These are phyloP conservation scores for Lentinula sp. DNA, from an alignment of 768 basidiomycete genomes.

Conservation along the genomic window DNA sequence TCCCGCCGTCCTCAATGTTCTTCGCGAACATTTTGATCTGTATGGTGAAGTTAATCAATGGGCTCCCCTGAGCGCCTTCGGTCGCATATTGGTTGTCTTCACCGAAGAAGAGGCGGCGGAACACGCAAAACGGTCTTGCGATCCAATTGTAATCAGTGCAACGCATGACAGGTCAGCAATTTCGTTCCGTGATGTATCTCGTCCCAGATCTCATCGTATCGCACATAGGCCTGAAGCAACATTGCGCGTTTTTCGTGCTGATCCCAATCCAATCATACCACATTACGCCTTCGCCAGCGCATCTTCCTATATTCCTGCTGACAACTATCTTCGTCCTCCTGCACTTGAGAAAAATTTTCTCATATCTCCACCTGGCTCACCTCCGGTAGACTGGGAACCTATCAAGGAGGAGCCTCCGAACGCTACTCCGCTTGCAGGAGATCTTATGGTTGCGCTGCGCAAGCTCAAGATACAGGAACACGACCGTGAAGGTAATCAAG, in stretches of 20 bases:
- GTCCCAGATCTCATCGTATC: conserved; percentile 3
- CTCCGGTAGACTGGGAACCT: conserved; percentile 95
- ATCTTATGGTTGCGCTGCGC: conserved; percentile 75
- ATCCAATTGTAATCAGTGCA: conserved; percentile 56
- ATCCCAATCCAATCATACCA: conserved; percentile 56
- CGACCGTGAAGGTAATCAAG: conserved; percentile 14
- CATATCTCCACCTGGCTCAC: conserved; percentile 96
- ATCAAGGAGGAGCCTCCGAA: conserved; percentile 91
- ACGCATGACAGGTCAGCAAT: conserved; percentile 42
- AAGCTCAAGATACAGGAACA: conserved; percentile 45
- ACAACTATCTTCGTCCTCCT: conserved; percentile 71
- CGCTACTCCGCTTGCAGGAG: conserved; percentile 72
- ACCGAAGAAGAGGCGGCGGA: conserved; percentile 57
- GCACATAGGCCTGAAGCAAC: conserved; percentile 37
- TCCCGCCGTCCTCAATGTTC: conserved; percentile 55
- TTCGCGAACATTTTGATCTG: conserved; percentile 64
- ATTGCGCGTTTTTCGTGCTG: conserved; percentile 69
- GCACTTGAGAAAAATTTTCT: conserved; percentile 88
- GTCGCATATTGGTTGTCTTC: conserved; percentile 80
- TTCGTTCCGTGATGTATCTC: background rate
- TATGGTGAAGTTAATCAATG: conserved; percentile 87
- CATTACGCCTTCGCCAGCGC: background rate
- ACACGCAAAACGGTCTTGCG: conserved; percentile 56
- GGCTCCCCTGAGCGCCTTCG: conserved; percentile 81
- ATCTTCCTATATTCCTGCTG: conserved; percentile 11